phyloP scores from a whole-genome alignment of 768 basidiomycete species.

The Lentinula lateritia region DNA sequence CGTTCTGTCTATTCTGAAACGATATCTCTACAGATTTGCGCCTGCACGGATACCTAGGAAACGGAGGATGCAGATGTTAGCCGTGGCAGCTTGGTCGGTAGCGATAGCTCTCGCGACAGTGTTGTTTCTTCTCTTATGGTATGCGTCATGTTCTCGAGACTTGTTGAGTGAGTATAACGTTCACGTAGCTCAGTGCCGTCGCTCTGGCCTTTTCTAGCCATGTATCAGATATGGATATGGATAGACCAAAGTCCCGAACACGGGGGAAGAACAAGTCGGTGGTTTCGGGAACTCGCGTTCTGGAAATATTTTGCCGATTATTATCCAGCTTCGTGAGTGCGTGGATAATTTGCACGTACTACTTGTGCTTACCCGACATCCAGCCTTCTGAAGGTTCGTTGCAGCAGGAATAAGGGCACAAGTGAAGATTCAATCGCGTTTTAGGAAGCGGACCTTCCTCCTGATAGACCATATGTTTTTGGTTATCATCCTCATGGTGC shows the following conservation, averaged over 20 bases:
- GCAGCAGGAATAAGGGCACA: neutral
- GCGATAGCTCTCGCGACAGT: slow-evolving; percentile 62
- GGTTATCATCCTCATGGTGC: slow-evolving; percentile 97
- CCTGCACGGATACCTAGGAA: slow-evolving; percentile 83
- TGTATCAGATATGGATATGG: slow-evolving; percentile 77
- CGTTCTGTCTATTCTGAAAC: neutral
- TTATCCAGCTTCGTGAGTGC: slow-evolving; percentile 81
- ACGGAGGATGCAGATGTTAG: slow-evolving; percentile 83
- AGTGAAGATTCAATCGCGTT: neutral
- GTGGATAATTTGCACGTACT: neutral
- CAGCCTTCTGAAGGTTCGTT: slow-evolving; percentile 39
- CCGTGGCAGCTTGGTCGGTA: slow-evolving; percentile 86
- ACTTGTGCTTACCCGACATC: neutral
- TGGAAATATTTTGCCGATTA: slow-evolving; percentile 94
- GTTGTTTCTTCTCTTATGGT: slow-evolving; percentile 81
- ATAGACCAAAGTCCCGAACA: slow-evolving; percentile 73
- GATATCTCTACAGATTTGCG: slow-evolving; percentile 53
- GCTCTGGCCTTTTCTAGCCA: slow-evolving; percentile 77
- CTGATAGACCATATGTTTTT: slow-evolving; percentile 92
- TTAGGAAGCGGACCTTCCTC: slow-evolving; percentile 85
- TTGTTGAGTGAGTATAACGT: neutral
- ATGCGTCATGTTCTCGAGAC: slow-evolving; percentile 23
- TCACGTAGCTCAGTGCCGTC: slow-evolving; percentile 73
- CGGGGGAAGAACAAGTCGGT: slow-evolving; percentile 65
- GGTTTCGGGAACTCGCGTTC: slow-evolving; percentile 64